Conservation (phyloP, 139 green algal species). For the Pleodorina starrii region DNA sequence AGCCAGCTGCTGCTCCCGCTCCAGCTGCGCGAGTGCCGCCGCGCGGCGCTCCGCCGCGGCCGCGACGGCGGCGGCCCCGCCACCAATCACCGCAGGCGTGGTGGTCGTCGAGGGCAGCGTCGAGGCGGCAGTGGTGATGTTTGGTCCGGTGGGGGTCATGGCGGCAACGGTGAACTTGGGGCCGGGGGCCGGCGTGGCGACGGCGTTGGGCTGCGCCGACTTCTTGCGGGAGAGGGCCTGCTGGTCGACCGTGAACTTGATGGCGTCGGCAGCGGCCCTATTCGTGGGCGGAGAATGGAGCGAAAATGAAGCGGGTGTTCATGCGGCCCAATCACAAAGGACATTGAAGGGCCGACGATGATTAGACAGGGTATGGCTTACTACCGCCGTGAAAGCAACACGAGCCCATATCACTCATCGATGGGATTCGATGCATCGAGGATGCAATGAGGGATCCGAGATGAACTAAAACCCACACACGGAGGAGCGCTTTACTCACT, state of each 20-base stretch:
- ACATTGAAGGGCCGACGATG: too few species aligned
- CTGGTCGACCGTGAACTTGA: slow-evolving; percentile 99
- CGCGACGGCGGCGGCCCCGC: slow-evolving; percentile 6
- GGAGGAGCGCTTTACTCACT: slow-evolving; percentile 43
- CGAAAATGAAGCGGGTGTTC: too few species aligned
- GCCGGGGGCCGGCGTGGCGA: slow-evolving; percentile 5
- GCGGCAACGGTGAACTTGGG: neutral
- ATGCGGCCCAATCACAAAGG: too few species aligned
- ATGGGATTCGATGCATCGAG: too few species aligned
- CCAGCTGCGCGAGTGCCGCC: slow-evolving; percentile 51
- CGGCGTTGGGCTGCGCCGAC: neutral
- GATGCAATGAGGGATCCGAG: too few species aligned
- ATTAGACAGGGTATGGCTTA: too few species aligned
- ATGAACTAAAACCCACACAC: too few species aligned
- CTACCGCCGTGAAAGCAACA: too few species aligned
- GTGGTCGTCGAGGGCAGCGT: slow-evolving; percentile 31
- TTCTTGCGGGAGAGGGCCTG: slow-evolving; percentile 66
- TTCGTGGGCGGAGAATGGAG: too few species aligned
- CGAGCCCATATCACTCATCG: too few species aligned
- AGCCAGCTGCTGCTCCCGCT: slow-evolving; percentile 82
- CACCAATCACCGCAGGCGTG: neutral
- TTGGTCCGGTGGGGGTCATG: neutral
- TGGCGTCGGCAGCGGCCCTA: slow-evolving; percentile 94
- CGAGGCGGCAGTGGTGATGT: slow-evolving; percentile 27
- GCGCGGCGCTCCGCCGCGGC: slow-evolving; percentile 24